Evolutionary conservation across 148 eudicot species (phyloP).

Genomic region (Cornus suecica): DNA sequence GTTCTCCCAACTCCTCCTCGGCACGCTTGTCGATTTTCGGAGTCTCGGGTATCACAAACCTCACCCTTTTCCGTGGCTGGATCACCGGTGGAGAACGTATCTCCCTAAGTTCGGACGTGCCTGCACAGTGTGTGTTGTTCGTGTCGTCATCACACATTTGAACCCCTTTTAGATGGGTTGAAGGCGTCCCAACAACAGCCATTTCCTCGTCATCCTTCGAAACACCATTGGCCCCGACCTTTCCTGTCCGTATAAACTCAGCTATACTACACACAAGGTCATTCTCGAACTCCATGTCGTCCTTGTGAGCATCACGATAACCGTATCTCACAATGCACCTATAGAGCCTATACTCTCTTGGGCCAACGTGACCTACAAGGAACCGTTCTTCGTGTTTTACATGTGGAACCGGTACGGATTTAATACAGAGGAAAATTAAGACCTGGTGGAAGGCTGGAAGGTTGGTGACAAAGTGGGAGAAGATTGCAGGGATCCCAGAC

Average conservation of each 20-base stretch:
- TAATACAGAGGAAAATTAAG: constrained; percentile 75
- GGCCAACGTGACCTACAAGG: constrained; percentile 79
- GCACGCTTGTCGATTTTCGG: constrained; percentile 48
- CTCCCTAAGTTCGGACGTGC: constrained; percentile 48
- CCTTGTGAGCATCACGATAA: constrained; percentile 81
- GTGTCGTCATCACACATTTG: constrained; percentile 33
- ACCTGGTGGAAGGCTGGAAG: constrained; percentile 98
- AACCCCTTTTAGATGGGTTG: constrained; percentile 50
- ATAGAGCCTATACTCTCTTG: constrained; percentile 61
- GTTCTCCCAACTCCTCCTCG: constrained; percentile 62
- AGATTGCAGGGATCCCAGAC: constrained; percentile 90
- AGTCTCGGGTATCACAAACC: constrained; percentile 73
- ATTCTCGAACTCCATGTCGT: constrained; percentile 74
- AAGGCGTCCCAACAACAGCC: constrained; percentile 81
- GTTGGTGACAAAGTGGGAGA: constrained; percentile 94
- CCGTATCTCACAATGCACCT: constrained; percentile 86
- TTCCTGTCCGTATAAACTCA: constrained; percentile 68
- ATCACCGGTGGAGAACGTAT: constrained; percentile 27
- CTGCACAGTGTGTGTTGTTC: constrained; percentile 15
- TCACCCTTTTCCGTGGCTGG: constrained; percentile 55
- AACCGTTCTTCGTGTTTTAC: constrained; percentile 77
- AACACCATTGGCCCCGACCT: constrained; percentile 8
- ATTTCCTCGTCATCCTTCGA: constrained; percentile 44
- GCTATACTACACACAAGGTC: constrained; percentile 80
- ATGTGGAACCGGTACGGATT: constrained; percentile 79